phyloP scores from a whole-genome alignment of 768 basidiomycete species.

The Tricholoma matsutake region DNA sequence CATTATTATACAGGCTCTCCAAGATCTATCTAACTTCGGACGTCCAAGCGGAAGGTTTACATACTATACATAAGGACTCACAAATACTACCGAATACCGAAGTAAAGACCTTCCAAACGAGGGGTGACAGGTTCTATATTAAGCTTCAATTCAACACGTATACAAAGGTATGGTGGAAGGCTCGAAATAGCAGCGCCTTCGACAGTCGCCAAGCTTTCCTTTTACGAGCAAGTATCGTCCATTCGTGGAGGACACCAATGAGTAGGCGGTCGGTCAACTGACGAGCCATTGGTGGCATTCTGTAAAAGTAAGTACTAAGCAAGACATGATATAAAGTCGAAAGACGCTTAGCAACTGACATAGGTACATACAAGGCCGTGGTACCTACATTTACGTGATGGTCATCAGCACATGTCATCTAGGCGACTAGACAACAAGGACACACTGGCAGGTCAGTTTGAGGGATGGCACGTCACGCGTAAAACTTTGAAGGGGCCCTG shows the following conservation, averaged over 20 bases:
- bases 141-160: no score
- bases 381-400: neutral
- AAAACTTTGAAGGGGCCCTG: neutral
- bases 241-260: neutral
- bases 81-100: no score
- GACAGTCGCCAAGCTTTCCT: neutral
- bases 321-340: neutral
- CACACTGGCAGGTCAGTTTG: neutral
- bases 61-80: no score
- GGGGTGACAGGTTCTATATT: no score
- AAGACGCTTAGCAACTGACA: neutral
- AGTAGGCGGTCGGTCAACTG: neutral
- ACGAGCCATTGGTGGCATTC: neutral
- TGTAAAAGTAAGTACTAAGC: neutral
- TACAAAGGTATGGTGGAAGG: no score
- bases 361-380: neutral
- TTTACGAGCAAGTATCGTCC: neutral
- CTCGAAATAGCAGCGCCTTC: neutral
- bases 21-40: no score
- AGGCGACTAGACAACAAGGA: neutral
- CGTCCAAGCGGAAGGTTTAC: no score
- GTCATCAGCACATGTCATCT: neutral
- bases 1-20: no score
- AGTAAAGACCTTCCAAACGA: no score
- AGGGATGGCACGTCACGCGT: neutral